Base-by-base conservation (phyloP, 345 rosid genomes). In the Streptanthus diversifolius region DNA sequence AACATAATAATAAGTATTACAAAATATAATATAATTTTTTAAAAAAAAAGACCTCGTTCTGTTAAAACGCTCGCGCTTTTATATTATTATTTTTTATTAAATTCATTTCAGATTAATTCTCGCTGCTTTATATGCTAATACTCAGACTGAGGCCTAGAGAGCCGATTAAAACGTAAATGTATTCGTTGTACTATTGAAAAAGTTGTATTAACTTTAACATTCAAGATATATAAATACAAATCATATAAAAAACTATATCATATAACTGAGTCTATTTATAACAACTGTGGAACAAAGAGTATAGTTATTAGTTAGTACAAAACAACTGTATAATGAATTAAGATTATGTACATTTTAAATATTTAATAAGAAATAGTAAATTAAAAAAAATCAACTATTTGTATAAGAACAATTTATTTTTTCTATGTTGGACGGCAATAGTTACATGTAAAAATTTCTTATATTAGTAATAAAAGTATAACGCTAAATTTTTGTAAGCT, bases 1-100 rank as follows among this genome's bases (percentile, higher is more conserved):
- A 61, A 67, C 45, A 21, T 30, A 6, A 70, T 45, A n/a, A 21
- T 32, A 30, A 51, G 41, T 15, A 19, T 35, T 49, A 30, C 8
- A 32, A 25, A 25, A 36, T 5, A 17, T 51, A 5, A 17, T 12
- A 32, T 47, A 37, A 3, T 43, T 3, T 52, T 7, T n/a, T n/a
- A n/a, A n/a, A n/a, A n/a, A 7, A 65, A 36, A 30, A 19, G 13
- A 57, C 68, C 73, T 74, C 78, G 78, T 67, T 66, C 73, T 30
- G 68, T 74, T 64, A 70, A 77, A 77, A 70, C 80, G 80, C 71
- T 63, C 66, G 60, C 61, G 27, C 75, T 70, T 76, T 66, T 66
- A 13, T 32, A 53, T 24, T 63, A 2, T 65, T 10, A 27, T 75
- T 40, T 8, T 52, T 51, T 29, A 53, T 63, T 47, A 44, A 70